Evolutionary conservation across 352 stramenopile genomes (phyloP), one percentile per base, ranked within the genome.

Genomic region (Globisporangium acanthophoron): DNA sequence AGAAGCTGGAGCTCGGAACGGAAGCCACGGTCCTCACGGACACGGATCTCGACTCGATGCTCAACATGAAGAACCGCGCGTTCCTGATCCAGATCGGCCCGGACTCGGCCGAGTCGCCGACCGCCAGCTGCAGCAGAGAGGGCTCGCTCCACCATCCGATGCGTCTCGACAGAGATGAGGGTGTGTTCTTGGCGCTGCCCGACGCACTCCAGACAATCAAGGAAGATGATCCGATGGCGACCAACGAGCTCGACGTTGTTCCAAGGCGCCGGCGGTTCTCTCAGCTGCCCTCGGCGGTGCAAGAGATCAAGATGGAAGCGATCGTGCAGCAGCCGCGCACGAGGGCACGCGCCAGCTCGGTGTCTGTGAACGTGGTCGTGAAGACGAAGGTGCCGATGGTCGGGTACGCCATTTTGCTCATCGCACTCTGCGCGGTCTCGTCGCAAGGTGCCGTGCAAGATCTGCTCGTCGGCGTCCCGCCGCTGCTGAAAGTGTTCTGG

Each of bases 401-500:
- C 35, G 76, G 73, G 2, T 87, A 84, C 33, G 50, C 68, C 12
- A 74, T 84, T 48, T 52, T 87, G 20, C 24, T 71, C 45, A 67
- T 56, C 5, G 69, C 76, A 6, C 61, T 83, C 20, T 60, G 62
- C 21, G 66, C 71, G 7, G 72, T 82, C 12, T 77, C 74, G 27
- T 79, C 73, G 0, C 76, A 84, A 49, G 73, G 73, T 6, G 74
- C 76, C 3, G 74, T 66, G 40, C 64, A 84, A 1, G 59, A 79
- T 21, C 54, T 79, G 47, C 69, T 84, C 6, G 59, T 66, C 1
- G 63, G 64, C 24, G 74, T 80, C 11, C 69, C 73, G 24, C 73
- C 71, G 5, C 53, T 87, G 27, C 61, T 87, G 21, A 77, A 78
- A 53, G 65, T 87, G 16, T 81, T 87, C 40, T 87, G 76, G 76